These are phyloP conservation scores for Sclerotinia subarctica DNA, from an alignment of 2,329 filamentous ascomycete species.

Conservation along the genomic window DNA sequence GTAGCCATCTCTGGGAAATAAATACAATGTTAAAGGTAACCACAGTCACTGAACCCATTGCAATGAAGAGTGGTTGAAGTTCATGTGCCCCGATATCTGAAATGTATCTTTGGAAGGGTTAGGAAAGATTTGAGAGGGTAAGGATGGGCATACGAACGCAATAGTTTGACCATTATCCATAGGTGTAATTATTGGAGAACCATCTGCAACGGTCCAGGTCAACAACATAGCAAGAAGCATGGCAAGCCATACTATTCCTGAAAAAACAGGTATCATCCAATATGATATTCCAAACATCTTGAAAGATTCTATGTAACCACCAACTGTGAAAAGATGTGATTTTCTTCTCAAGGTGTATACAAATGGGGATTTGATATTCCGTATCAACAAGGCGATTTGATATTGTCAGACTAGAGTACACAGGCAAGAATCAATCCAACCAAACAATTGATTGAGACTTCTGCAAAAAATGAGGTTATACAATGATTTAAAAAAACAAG, in stretches of 20 bases:
- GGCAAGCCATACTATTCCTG: constrained; percentile 29
- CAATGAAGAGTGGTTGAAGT: constrained; percentile 74
- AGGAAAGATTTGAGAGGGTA: background rate
- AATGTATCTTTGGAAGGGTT: constrained; percentile 59
- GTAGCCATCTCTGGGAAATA: constrained; percentile 75
- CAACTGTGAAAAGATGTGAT: background rate
- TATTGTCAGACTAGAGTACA: background rate
- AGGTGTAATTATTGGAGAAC: constrained; percentile 50
- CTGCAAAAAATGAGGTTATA: too few species aligned
- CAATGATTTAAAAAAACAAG: too few species aligned
- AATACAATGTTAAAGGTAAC: constrained; percentile 78
- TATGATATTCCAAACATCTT: constrained; percentile 20
- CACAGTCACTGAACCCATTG: constrained; percentile 65
- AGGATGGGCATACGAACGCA: constrained; percentile 45
- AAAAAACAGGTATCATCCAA: constrained; percentile 27
- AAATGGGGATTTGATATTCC: background rate
- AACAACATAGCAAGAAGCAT: constrained; percentile 28
- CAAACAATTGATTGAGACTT: background rate
- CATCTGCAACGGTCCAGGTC: constrained; percentile 59
- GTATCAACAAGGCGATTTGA: background rate
- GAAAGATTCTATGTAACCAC: background rate
- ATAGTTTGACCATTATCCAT: constrained; percentile 59
- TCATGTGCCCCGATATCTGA: constrained; percentile 58
- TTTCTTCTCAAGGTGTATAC: background rate
- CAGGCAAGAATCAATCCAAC: background rate